Conservation (phyloP, 1,284 basidiomycete species). For the Laetiporus sulphureus region DNA sequence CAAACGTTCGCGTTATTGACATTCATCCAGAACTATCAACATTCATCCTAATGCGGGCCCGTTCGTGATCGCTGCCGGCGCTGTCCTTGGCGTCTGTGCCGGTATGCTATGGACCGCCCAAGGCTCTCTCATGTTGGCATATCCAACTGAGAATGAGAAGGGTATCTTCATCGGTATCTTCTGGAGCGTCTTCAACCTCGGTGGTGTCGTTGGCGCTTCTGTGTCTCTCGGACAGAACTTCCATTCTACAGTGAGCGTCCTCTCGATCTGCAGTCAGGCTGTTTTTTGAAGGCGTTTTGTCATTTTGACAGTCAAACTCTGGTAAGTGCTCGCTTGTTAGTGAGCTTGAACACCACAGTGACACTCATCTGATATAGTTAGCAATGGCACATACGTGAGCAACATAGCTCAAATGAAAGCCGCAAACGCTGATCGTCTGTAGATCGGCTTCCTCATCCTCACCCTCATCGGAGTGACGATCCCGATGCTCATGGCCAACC, state of each 20-base stretch:
- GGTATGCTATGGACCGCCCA: conserved; percentile 85
- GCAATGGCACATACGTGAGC: conserved; percentile 57
- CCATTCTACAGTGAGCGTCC: conserved; percentile 32
- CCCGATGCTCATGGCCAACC: conserved; percentile 63
- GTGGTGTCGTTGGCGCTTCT: conserved; percentile 57
- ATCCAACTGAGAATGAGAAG: conserved; percentile 74
- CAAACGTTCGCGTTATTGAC: conserved; percentile 2
- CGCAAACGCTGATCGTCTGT: conserved; percentile 3
- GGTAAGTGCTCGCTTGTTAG: conserved; percentile 21
- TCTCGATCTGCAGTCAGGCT: conserved; percentile 1
- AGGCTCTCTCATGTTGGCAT: conserved; percentile 78
- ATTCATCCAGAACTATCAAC: conserved; percentile 47
- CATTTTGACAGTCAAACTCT: conserved; percentile 21
- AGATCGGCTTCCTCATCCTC: conserved; percentile 72
- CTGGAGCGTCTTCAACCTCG: conserved; percentile 66
- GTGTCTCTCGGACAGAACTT: conserved; percentile 51
- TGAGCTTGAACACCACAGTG: neutral
- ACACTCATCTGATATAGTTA: conserved; percentile 30
- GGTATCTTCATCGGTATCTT: conserved; percentile 72
- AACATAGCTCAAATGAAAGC: neutral
- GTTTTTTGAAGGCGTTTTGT: neutral
- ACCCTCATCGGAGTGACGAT: conserved; percentile 59
- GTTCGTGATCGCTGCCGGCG: conserved; percentile 74
- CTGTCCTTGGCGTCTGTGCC: conserved; percentile 78
- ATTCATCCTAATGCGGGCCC: conserved; percentile 52